Conservation (phyloP, 164 flowering plant species). For the grape (Vitis vinifera) region DNA sequence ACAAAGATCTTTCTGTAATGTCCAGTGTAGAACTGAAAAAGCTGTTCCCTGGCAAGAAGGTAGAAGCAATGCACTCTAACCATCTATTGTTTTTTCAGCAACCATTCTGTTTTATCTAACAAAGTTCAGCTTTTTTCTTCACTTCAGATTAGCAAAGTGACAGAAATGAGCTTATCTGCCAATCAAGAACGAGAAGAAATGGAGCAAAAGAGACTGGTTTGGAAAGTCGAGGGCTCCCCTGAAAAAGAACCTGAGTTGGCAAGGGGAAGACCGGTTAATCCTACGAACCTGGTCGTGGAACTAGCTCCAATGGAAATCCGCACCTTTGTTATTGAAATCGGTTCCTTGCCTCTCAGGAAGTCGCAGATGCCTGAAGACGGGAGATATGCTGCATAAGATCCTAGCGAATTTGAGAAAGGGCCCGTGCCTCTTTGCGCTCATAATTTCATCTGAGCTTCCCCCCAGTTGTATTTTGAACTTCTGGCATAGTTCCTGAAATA, state of each 20-base stretch:
- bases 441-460: no score
- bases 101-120: background rate
- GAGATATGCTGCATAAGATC: background rate
- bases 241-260: slow-evolving; percentile 26
- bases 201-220: slow-evolving; percentile 75
- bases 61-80: slow-evolving; percentile 19
- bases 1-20: slow-evolving; percentile 63
- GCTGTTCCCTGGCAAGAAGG: slow-evolving; percentile 78
- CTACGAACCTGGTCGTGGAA: slow-evolving; percentile 57
- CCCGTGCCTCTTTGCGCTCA: background rate
- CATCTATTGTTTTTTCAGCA: background rate
- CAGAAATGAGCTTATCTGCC: slow-evolving; percentile 78
- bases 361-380: slow-evolving; percentile 15
- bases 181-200: slow-evolving; percentile 82
- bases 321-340: slow-evolving; percentile 58
- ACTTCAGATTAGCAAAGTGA: slow-evolving; percentile 65
- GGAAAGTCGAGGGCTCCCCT: slow-evolving; percentile 63
- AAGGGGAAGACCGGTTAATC: slow-evolving; percentile 79
- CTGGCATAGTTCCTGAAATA: background rate
- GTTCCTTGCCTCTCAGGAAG: slow-evolving; percentile 5
- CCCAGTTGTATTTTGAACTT: background rate
- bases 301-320: slow-evolving; percentile 93
- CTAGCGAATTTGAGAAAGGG: background rate
- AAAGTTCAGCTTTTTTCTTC: background rate
- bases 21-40: slow-evolving; percentile 66